Evolutionary conservation across 2,329 filamentous ascomycete genomes (phyloP), one percentile per base, ranked within the genome.

Genomic region (Clarireedia homoeocarpa): DNA sequence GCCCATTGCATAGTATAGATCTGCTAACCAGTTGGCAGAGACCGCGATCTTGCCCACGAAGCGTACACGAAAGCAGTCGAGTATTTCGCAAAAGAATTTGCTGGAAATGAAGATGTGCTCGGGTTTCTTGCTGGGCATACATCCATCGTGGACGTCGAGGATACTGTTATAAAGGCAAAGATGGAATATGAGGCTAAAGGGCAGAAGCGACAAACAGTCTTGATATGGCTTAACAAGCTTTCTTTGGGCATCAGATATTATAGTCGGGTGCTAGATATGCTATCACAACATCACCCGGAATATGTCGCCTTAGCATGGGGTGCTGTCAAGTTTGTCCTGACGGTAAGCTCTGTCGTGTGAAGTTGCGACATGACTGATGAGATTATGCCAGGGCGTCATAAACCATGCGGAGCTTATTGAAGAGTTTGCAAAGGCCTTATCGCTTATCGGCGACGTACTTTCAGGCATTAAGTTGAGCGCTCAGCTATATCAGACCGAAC

Each of bases 231-330:
- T 4, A 48, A 23, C n/a, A 56, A 39, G n/a, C 44, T 57, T 7
- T 70, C 3, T 39, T 17, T 38, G 1, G 40, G 45, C 26, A 36
- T 62, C 24, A 51, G 40, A 26, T 60, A 62, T 44, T 64, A 63
- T 53, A 51, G 58, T 20, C 27, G 44, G 7, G 53, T 63, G 2
- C 24, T 66, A 2, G 63, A 66, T 38, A 60, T 62, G 12, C 34
- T 66, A 5, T 55, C 53, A 3, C 63, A 66, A 53, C 63, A 66
- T 46, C 55, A 66, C 34, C 64, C 63, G 3, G 63, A 65, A 53
- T 58, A 63, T 24, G 59, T 59, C 10, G 57, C 62, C 7, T 44
- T 64, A 48, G 60, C 56, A 2, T 66, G 62, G 61, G 62, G 63
- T 27, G 26, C 26, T 27, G 26, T 27, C 26, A 1, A 66, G 44